Evolutionary conservation across 2,329 filamentous ascomycete genomes (phyloP), one percentile per base, ranked within the genome.

Genomic region (Apiospora phragmitis): DNA sequence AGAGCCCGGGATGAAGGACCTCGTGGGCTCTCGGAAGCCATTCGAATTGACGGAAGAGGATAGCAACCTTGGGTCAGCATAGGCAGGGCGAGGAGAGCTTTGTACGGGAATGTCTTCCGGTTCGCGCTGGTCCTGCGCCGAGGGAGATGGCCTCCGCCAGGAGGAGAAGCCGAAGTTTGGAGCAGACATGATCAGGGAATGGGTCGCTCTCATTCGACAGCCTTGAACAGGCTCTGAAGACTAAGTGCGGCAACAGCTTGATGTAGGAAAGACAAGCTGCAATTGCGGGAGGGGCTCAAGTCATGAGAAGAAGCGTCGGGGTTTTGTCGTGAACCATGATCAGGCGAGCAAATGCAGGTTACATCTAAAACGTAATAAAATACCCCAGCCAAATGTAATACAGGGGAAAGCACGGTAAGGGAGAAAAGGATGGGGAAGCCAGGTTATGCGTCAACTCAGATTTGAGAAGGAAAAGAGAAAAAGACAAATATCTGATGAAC

Each of bases 1-100:
- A 49, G 90, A 89, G 69, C 90, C 88, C 74, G 93, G 90, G 69
- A 93, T 90, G 74, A 93, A 94, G 3, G 91, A 93, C 70, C 92
- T 86, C 67, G 92, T 90, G 5, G 92, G 92, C 72, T 92, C 91
- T 79, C 88, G 86, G 77, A 91, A 85, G 71, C 74, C 78, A 18
- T 78, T 73, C 21, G 83, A 82, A 43, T 78, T 80, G 62, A 83
- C 74, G 1, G 84, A 83, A 68, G 77, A 77, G 14, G 79, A 78
- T 43, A 80, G 75, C 55, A 75, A 70, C 65, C 75, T 76, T 21
- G 73, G 65, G 69, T 79, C 77, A 65, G 67, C 69, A 42, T 73
- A 45, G 12, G 66, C 65, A 67, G 70, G 65, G 55, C 72, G 75
- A 32, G 72, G 75, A 32, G 72, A 68, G n/a, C 45, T 67, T 21